Base-by-base conservation (phyloP, 176 grass and related monocot species). In the Carex scoparia region DNA sequence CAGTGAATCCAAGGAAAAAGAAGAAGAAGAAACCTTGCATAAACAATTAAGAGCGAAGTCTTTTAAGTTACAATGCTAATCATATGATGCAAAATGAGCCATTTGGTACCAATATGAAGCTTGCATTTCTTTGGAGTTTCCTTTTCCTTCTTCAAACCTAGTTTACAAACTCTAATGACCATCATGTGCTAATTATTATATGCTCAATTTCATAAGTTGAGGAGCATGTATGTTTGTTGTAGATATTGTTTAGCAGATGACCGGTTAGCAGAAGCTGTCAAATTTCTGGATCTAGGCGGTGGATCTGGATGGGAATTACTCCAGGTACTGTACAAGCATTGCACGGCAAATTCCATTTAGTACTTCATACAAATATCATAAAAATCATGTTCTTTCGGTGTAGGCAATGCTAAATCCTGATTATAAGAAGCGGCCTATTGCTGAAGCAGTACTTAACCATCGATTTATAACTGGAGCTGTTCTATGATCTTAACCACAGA, bases 241-340 rank as follows among this genome's bases (percentile, higher is more conserved):
- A 98, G 95, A 70, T 98, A 98, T 46, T 94, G 86, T 83, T 77
- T 91, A 81, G 95, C 83, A 76, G 95, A 98, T 70, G 92, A 98
- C 35, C 73, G 78, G 62, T 86, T 98, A 57, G 32, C 71, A 1
- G 91, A 94, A 88, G 91, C 95, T 61, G 85, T 98, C 57, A 90
- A 93, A 55, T 94, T 98, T 91, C 85, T 98, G 35, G 93, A 98
- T 77, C 84, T 94, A 84, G 92, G 92, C 9, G 75, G 73, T 90
- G 91, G 92, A 79, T 87, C 92, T 82, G 95, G 95, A 33, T 94
- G 95, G 93, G 93, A 98, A 83, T 84, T 98, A 67, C 80, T 98
- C 58, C 92, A 94, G 95, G 95, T 98, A 84, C 72, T 42, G 65
- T 79, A 66, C 42, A 67, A 54, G 67, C 80, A 10, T 81, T 85